Evolutionary conservation across 495 filamentous ascomycete species (phyloP), one percentile per base, ranked within the genome.

Genomic region (Bathelium albidoporum): DNA sequence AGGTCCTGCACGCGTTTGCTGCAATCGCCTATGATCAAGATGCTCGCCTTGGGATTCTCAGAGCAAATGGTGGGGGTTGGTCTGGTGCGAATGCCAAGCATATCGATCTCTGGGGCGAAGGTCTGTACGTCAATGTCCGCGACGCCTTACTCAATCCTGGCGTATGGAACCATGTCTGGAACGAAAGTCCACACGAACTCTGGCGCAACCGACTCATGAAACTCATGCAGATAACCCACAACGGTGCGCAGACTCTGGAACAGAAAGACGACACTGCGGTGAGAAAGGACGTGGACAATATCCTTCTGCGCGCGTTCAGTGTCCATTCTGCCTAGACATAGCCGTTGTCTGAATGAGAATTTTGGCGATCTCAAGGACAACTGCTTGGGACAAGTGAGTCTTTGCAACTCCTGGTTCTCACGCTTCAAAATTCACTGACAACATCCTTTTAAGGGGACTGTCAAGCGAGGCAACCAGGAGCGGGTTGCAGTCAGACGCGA

Each of bases 51-150:
- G 9, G 11, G 11, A 3, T 9, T 18, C 3, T 18, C 3, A 49
- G 20, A 18, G 10, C 43, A 7, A 49, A 20, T 20, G 43, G 9
- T 18, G 18, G 43, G 16, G 16, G n/a, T n/a, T n/a, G n/a, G n/a
- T n/a, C 10, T 14, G 18, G 43, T 49, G 9, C 10, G 18, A 18
- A 9, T 3, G 43, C 5, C 20, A n/a, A 18, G 43, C 10, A 55
- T 29, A 55, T 55, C 16, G 49, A 55, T 55, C 49, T 55, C 24
- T 55, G 49, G 49, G 49, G 29, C 49, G 49, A 55, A 9, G 49
- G 49, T 29, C 49, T 55, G 49, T 55, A 55, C 1, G 20, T 29
- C 5, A 55, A 55, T 29, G 49, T 55, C 16, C 49, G 49, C 2
- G 49, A 55, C 3, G 49, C 49, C 20, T 20, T 55, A 10, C 49